Evolutionary conservation across 2,329 filamentous ascomycete species (phyloP).

Genomic region (Decorospora gaudefroyi): DNA sequence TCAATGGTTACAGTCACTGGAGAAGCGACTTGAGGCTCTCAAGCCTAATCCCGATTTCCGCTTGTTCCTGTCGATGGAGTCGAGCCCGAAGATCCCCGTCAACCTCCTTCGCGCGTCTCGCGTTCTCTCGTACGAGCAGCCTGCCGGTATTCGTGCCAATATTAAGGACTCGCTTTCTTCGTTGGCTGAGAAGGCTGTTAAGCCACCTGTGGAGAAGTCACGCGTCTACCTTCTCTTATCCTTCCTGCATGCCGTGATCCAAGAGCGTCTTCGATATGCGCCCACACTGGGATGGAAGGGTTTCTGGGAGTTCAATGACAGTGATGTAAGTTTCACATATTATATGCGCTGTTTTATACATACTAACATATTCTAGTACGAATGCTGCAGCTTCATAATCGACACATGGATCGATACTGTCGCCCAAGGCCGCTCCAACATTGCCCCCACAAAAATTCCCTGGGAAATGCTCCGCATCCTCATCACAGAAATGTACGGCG

Average conservation of each 20-base stretch:
- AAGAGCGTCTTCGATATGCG: conserved; percentile 91
- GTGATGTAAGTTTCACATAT: conserved; percentile 75
- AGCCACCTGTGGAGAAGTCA: conserved; percentile 86
- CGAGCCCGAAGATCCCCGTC: conserved; percentile 93
- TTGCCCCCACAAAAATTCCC: conserved; percentile 89
- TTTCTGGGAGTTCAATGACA: conserved; percentile 99
- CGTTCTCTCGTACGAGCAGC: conserved; percentile 97
- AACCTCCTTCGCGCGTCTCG: conserved; percentile 91
- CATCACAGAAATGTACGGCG: conserved; percentile 92
- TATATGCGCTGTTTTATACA: conserved; percentile 1
- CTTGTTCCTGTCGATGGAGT: conserved; percentile 97
- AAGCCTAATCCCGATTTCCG: conserved; percentile 93
- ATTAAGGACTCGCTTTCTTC: conserved; percentile 97
- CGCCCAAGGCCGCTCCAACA: conserved; percentile 84
- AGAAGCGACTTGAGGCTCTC: conserved; percentile 94
- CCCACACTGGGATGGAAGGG: conserved; percentile 96
- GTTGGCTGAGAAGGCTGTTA: conserved; percentile 73
- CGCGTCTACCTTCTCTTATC: conserved; percentile 88
- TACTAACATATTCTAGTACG: conserved; percentile 67
- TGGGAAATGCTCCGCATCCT: conserved; percentile 95
- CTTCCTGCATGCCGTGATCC: conserved; percentile 93
- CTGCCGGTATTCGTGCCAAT: conserved; percentile 92
- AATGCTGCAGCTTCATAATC: conserved; percentile 94
- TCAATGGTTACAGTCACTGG: conserved; percentile 93
- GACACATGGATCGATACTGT: conserved; percentile 89